A percentile compares a stretch with the other conserved stretches of the same genome.
Conservation (phyloP, 495 filamentous ascomycete genomes). For the Penicillium samsonianum region DNA sequence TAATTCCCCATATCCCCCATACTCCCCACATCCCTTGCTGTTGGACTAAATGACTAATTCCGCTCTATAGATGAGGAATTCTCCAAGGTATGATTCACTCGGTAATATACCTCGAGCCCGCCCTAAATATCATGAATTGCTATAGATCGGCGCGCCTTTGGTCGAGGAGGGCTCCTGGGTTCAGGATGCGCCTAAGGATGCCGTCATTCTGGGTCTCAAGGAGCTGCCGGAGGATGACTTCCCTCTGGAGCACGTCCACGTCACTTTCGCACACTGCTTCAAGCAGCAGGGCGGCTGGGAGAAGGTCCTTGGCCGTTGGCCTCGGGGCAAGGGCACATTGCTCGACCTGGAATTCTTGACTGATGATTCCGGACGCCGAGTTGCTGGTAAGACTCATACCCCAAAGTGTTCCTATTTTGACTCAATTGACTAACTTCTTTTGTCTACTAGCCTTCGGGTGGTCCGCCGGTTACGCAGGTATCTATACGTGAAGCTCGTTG, state of each 20-base stretch:
- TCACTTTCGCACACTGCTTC: constrained; percentile 84
- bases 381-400: constrained; percentile 54
- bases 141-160: constrained; percentile 66
- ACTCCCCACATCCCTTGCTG: background rate
- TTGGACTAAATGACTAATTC: constrained; percentile 19
- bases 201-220: constrained; percentile 91
- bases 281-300: constrained; percentile 90
- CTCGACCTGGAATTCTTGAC: constrained; percentile 92
- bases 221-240: constrained; percentile 88
- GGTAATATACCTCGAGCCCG: background rate
- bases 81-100: constrained; percentile 37
- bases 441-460: constrained; percentile 59
- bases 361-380: constrained; percentile 72
- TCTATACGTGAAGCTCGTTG: background rate
- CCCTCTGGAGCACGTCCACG: constrained; percentile 81
- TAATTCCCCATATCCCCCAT: background rate
- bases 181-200: constrained; percentile 66
- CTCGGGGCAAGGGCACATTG: constrained; percentile 78
- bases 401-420: constrained; percentile 22
- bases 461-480: constrained; percentile 78
- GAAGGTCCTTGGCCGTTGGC: constrained; percentile 75
- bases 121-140: constrained; percentile 14
- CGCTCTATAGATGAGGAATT: constrained; percentile 52
- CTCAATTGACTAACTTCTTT: constrained; percentile 26
- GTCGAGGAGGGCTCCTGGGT: constrained; percentile 82